Base-by-base conservation (phyloP, 495 filamentous ascomycete species). In the Aspergillus incahuasiensis region DNA sequence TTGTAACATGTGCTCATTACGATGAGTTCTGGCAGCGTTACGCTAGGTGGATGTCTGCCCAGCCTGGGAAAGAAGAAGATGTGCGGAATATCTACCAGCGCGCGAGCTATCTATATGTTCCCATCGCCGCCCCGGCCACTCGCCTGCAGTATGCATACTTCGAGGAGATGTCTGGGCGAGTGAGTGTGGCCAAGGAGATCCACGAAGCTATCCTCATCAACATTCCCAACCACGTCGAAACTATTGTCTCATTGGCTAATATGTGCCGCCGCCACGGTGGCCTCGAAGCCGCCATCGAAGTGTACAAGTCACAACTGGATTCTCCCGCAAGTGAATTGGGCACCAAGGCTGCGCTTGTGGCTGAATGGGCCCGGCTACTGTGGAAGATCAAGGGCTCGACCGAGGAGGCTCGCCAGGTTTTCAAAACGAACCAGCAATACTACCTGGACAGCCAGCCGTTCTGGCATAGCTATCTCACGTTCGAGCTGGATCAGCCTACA, bases 11-110 rank as follows among this genome's bases (percentile, higher is more conserved):
- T 60, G 94, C 94, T 38, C 86, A 94, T 63, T 96, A 97, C 59
- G 92, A 97, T 45, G 92, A 97, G 63, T 96, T 99, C 71, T 99
- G 94, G 94, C 81, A 95, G 54, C 86, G 94, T 1, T 99, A 96
- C 72, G 91, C 89, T n/a, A 80, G 95, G 15, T 99, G 94, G 94
- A 97, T 99, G 91, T 78, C 79, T 59, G 86, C 84, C 3, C 90
- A 96, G 63, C 62, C 80, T 0, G 82, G 77, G 45, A 96, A 96
- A 67, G 84, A 90, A 53, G 90, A 96, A 63, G 95, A 99, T 65
- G 88, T 94, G 2, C 86, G 95, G 21, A 90, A 88, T 67, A 91
- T 99, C 60, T 97, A 96, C 61, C 88, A 94, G 68, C 85, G 91
- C 51, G 95, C 92, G 11, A 83, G 85, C 58, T 89, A 79, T 53